A percentile compares a stretch with the other conserved stretches of the same genome.
Conservation (phyloP, 1,139 yeast species). For the Hansenula anomala region DNA sequence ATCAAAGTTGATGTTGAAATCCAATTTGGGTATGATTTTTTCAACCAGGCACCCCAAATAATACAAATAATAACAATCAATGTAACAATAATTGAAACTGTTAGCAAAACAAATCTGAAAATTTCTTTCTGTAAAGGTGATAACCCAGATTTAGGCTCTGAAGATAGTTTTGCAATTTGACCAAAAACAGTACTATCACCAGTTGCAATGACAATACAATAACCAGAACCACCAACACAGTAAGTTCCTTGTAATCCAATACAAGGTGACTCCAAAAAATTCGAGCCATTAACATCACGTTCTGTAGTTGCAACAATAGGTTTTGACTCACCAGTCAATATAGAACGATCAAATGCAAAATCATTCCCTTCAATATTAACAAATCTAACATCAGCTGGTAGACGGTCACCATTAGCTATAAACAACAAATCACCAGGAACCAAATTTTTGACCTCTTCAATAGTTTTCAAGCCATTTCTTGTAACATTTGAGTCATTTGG, state of each 20-base stretch:
- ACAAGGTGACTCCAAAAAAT: conserved; percentile 40
- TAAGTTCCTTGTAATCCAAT: conserved; percentile 48
- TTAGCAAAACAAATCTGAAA: conserved; percentile 37
- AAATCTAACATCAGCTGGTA: conserved; percentile 46
- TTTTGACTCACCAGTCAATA: conserved; percentile 50
- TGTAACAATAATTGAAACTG: conserved; percentile 34
- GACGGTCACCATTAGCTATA: conserved; percentile 40
- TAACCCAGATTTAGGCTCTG: conserved; percentile 32
- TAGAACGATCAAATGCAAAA: conserved; percentile 46
- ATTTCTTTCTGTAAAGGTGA: conserved; percentile 45
- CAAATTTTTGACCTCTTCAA: conserved; percentile 35
- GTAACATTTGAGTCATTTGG: conserved; percentile 40
- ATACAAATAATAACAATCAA: conserved; percentile 37
- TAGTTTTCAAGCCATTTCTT: conserved; percentile 34
- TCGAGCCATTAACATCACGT: conserved; percentile 25
- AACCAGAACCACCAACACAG: conserved; percentile 43
- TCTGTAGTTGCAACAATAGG: conserved; percentile 40
- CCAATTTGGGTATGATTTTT: conserved; percentile 37
- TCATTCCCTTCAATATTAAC: conserved; percentile 31
- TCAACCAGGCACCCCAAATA: conserved; percentile 43
- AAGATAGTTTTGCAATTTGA: conserved; percentile 38
- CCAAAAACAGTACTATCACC: conserved; percentile 48
- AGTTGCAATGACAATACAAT: conserved; percentile 41
- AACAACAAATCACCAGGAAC: conserved; percentile 49
- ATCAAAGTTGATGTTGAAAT: conserved; percentile 37